These are phyloP conservation scores for Hydnomerulius pinastri DNA, from an alignment of 768 basidiomycete species.

Conservation along the genomic window DNA sequence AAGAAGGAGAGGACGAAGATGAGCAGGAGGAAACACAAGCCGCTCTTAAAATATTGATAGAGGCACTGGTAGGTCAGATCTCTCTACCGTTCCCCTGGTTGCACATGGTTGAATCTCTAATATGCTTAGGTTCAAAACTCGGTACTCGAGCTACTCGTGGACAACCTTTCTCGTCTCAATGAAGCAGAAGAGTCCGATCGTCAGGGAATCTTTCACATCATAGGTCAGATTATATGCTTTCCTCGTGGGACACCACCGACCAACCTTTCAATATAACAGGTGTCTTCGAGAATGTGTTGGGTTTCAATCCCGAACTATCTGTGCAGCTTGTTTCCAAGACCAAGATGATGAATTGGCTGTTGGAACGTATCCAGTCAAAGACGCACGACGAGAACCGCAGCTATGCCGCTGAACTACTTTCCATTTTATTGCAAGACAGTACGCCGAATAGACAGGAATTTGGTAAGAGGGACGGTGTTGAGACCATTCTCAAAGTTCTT, in stretches of 20 bases:
- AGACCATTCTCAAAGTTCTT: slow-evolving; percentile 69
- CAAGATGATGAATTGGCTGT: slow-evolving; percentile 73
- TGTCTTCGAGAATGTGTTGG: slow-evolving; percentile 90
- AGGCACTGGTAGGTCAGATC: slow-evolving; percentile 62
- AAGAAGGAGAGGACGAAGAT: slow-evolving; percentile 68
- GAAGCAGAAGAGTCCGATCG: slow-evolving; percentile 89
- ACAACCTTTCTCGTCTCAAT: slow-evolving; percentile 86
- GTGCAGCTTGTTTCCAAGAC: slow-evolving; percentile 73
- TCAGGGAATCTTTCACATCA: slow-evolving; percentile 89
- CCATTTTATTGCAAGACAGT: slow-evolving; percentile 83
- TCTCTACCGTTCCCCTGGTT: neutral
- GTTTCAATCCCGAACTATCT: slow-evolving; percentile 79
- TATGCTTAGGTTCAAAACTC: slow-evolving; percentile 87
- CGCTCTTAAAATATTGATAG: slow-evolving; percentile 73
- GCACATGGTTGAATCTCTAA: slow-evolving; percentile 6
- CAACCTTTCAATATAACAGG: too few relatives aligned
- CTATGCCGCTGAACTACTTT: slow-evolving; percentile 92
- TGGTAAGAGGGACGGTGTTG: slow-evolving; percentile 77
- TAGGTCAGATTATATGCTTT: slow-evolving; percentile 50
- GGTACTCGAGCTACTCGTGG: slow-evolving; percentile 84
- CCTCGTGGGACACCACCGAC: too few relatives aligned
- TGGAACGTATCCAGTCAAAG: slow-evolving; percentile 72
- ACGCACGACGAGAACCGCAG: slow-evolving; percentile 87
- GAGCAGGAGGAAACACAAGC: slow-evolving; percentile 61
- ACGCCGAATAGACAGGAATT: slow-evolving; percentile 67